Percentiles rank a stretch among this genome's conserved stretches.
Conservation (phyloP, 495 filamentous ascomycete genomes). For the Emericellopsis terricola region DNA sequence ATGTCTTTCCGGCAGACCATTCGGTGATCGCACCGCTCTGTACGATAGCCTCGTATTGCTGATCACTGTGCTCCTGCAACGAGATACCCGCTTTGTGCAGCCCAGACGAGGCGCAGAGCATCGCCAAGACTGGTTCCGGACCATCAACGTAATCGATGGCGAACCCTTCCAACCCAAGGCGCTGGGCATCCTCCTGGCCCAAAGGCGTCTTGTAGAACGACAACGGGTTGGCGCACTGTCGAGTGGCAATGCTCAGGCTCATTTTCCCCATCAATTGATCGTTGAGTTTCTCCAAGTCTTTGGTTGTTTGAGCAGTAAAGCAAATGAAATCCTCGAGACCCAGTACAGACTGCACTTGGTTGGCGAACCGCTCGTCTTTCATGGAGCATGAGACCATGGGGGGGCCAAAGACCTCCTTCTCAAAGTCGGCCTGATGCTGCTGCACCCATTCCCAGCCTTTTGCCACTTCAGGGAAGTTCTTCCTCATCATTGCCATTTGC, state of each 20-base stretch:
- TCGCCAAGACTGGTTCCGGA: slow-evolving; percentile 68
- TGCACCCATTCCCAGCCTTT: slow-evolving; percentile 68
- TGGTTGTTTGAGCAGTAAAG: slow-evolving; percentile 55
- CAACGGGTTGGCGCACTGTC: slow-evolving; percentile 29
- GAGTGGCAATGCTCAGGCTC: slow-evolving; percentile 47
- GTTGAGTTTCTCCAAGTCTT: slow-evolving; percentile 56
- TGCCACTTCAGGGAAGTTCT: slow-evolving; percentile 38
- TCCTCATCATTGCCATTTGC: slow-evolving; percentile 42
- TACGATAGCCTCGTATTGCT: slow-evolving; percentile 42
- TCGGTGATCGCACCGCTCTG: slow-evolving; percentile 23
- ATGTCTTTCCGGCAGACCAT: slow-evolving; percentile 45
- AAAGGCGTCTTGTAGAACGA: slow-evolving; percentile 33
- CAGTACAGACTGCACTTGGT: slow-evolving; percentile 58
- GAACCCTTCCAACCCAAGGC: slow-evolving; percentile 61
- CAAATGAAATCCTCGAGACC: slow-evolving; percentile 41
- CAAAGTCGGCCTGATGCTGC: slow-evolving; percentile 49
- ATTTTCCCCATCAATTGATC: slow-evolving; percentile 32
- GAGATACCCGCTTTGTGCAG: slow-evolving; percentile 51
- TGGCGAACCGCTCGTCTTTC: slow-evolving; percentile 53
- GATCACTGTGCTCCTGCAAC: slow-evolving; percentile 39
- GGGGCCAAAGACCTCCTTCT: slow-evolving; percentile 71
- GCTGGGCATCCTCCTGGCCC: slow-evolving; percentile 31
- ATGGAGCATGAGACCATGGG: slow-evolving; percentile 67
- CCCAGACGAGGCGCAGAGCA: slow-evolving; percentile 54
- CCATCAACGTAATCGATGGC: slow-evolving; percentile 60